Conservation (phyloP, 2,329 filamentous ascomycete species). For the Claviceps sp. region DNA sequence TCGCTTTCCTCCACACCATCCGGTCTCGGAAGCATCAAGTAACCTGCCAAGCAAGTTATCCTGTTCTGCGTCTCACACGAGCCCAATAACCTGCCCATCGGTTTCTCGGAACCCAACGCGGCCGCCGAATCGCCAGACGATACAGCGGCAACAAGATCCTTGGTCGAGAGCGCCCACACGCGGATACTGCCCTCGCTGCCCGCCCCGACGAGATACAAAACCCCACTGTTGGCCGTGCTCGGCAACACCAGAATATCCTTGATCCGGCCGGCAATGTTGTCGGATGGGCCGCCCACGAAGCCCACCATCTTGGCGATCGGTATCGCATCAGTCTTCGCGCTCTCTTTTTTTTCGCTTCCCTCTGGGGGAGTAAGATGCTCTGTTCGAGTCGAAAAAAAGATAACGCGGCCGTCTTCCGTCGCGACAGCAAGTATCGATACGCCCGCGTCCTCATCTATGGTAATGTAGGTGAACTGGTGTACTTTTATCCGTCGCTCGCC, state of each 20-base stretch:
- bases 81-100: slow-evolving; percentile 54
- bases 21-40: slow-evolving; percentile 63
- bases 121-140: slow-evolving; percentile 11
- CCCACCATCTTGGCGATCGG: slow-evolving; percentile 54
- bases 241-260: slow-evolving; percentile 73
- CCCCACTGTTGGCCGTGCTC: slow-evolving; percentile 22
- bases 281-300: slow-evolving; percentile 63
- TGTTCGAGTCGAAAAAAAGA: slow-evolving; percentile 63
- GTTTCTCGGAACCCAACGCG: slow-evolving; percentile 9
- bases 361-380: slow-evolving; percentile 28
- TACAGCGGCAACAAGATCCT: slow-evolving; percentile 24
- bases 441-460: slow-evolving; percentile 28
- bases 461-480: slow-evolving; percentile 66
- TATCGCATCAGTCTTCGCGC: slow-evolving; percentile 17
- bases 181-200: slow-evolving; percentile 80
- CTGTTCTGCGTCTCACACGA: slow-evolving; percentile 76
- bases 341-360: slow-evolving; percentile 17
- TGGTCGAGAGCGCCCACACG: slow-evolving; percentile 51
- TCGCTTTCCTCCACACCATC: slow-evolving; percentile 48
- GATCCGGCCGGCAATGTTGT: slow-evolving; percentile 56
- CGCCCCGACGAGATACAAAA: slow-evolving; percentile 52
- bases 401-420: slow-evolving; percentile 77
- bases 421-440: slow-evolving; percentile 56
- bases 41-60: slow-evolving; percentile 78
- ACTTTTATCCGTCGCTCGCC: slow-evolving; percentile 57